Evolutionary conservation across 106 monocot genomes (phyloP).

Genomic region (Dendrobium officinale): DNA sequence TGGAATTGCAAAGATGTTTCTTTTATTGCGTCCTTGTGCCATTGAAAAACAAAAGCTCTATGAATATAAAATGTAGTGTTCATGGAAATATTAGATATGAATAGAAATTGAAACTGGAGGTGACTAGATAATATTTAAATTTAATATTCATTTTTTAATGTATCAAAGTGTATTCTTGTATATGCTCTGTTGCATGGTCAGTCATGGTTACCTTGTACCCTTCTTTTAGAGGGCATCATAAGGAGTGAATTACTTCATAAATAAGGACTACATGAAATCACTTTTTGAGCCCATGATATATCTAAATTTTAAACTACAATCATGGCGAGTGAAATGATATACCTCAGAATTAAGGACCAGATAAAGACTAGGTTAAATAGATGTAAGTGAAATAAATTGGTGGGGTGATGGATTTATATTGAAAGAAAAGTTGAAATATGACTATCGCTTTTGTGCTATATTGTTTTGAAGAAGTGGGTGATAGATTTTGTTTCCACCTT

Average conservation of each 20-base stretch:
- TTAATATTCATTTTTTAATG: not conserved
- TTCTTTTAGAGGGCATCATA: too few relatives aligned
- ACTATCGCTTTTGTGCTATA: too few relatives aligned
- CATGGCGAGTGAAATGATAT: not conserved
- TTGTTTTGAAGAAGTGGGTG: too few relatives aligned
- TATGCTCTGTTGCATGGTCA: not conserved
- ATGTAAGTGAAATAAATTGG: not conserved
- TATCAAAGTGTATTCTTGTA: not conserved
- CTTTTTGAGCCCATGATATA: not conserved
- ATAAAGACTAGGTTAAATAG: not conserved
- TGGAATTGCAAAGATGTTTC: not conserved
- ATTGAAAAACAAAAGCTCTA: not conserved
- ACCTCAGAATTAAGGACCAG: not conserved
- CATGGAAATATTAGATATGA: too few relatives aligned
- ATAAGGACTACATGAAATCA: not conserved
- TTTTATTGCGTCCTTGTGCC: not conserved
- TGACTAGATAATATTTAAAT: too few relatives aligned
- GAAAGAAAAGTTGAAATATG: too few relatives aligned
- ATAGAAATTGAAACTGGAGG: too few relatives aligned
- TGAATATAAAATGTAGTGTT: too few relatives aligned
- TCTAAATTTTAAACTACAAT: not conserved
- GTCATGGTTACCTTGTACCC: not conserved
- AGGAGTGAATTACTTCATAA: not conserved
- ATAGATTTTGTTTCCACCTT: too few relatives aligned
- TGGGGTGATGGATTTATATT: too few relatives aligned